Evolutionary conservation across 176 grass and related monocot genomes (phyloP), one percentile per base, ranked within the genome.

Genomic region (Rhipidocladum racemiflorum): DNA sequence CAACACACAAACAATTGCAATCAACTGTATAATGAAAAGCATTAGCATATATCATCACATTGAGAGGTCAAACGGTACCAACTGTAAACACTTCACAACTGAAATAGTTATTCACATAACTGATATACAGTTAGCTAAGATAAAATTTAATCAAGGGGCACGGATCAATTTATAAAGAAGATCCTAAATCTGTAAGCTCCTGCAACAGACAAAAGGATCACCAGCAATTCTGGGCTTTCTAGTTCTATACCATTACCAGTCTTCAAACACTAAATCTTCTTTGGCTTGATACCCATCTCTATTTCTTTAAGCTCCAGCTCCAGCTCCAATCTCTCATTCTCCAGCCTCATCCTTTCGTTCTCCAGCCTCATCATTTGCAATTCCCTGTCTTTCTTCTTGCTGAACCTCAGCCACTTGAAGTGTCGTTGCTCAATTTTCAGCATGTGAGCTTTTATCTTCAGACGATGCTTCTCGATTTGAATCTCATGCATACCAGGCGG

Each of bases 261-360:
- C 13, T 72, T 54, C 20, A 49, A 35, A 68, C 64, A 76, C 55
- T 67, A 78, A 36, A 75, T 73, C 62, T 83, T 92, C 56, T 88
- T 90, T 48, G 81, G 84, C 77, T 62, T 85, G 75, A 88, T 61
- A 54, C 89, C 84, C 70, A 88, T 61, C 61, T 92, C 84, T 77
- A 91, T 81, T 87, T 92, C 90, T 72, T 92, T 89, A 30, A 85
- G 90, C 70, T 68, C 94, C 64, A 97, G 53, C 63, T 92, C 90
- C 81, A 97, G 81, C 48, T 89, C 86, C 35, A 97, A 28, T 39
- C 65, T 82, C 75, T 97, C 83, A 81, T 97, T 97, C 61, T 97
- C 84, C 74, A 97, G 70, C 56, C 44, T 77, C 92, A 97, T 92
- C 74, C 73, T 94, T 82, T 94, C 92, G 16, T 97, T 94, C 68